Base-by-base conservation (phyloP, 345 rosid species). In the Euphorbia peplus region DNA sequence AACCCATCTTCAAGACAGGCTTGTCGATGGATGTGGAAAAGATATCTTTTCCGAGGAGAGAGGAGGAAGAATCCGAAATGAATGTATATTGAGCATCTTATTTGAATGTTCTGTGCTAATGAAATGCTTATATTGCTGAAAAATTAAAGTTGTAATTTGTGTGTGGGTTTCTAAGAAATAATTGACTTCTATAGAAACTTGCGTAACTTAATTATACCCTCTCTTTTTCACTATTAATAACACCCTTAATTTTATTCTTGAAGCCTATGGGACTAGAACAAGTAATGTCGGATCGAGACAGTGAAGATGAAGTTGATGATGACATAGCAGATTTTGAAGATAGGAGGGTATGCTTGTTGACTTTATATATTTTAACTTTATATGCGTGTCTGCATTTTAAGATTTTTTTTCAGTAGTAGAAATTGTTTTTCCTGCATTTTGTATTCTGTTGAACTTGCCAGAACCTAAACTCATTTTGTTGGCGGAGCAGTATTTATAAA, bases 301-400 rank as follows among this genome's bases (percentile, higher is more conserved):
- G 98, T 60, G 99, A 95, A 79, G 99, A 95, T 79, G 99, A 95
- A 81, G 96, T 90, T 26, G 98, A 90, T 76, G 97, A 95, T 68
- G 98, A 95, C 80, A 96, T 95, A 73, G 99, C 99, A 44, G 98
- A 95, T 79, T 84, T 91, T 77, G 99, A 95, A 84, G 99, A 91
- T 82, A 86, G 92, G 80, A 83, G 97, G 90, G 99, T 90, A 86
- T 72, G 85, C n/a, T 67, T 60, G 35, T 65, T 21, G 25, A 53
- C 22, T 9, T 21, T 50, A 50, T 19, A 22, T 28, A 24, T 9
- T 66, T 62, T 62, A n/a, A 18, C 58, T 67, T 52, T 10, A n/a
- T 50, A 44, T 15, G 50, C 12, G 50, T 44, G 50, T 44, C 0
- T 44, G 18, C 14, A 39, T 41, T 53, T 39, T 14, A 53, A 47